These are phyloP conservation scores for Silybum marianum DNA, from an alignment of 129 eudicot genomes.

Conservation along the genomic window DNA sequence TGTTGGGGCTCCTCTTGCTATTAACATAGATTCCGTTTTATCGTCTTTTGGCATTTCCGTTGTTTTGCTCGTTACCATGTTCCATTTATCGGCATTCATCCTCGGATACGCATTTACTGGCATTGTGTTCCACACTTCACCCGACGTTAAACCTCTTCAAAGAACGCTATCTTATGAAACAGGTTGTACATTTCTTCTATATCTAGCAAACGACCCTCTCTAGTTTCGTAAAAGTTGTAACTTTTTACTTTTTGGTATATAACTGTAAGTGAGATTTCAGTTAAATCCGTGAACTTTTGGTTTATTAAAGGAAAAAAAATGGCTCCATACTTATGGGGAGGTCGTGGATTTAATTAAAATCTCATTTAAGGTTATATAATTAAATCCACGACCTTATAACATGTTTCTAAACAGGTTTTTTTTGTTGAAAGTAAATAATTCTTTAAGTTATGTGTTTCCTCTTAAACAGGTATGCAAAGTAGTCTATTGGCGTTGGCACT, in stretches of 20 bases:
- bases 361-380: neutral
- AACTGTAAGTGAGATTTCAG: neutral
- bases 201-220: neutral
- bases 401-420: neutral
- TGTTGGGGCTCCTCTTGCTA: slow-evolving; percentile 97
- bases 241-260: neutral
- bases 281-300: neutral
- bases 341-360: neutral
- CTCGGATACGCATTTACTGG: slow-evolving; percentile 75
- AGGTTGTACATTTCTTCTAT: slow-evolving; percentile 46
- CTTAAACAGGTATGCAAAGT: slow-evolving; percentile 89
- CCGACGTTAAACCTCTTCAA: slow-evolving; percentile 91
- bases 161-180: slow-evolving; percentile 93
- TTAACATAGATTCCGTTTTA: slow-evolving; percentile 70
- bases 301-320: neutral
- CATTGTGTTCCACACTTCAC: slow-evolving; percentile 52
- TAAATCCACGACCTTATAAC: neutral
- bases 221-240: neutral
- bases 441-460: neutral
- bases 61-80: slow-evolving; percentile 57
- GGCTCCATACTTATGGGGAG: neutral
- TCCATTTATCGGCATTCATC: slow-evolving; percentile 78
- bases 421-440: neutral
- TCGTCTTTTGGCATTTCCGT: slow-evolving; percentile 89
- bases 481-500: slow-evolving; percentile 97